Evolutionary conservation across 345 rosid genomes (phyloP).

Genomic region (Bruguiera parviflora): DNA sequence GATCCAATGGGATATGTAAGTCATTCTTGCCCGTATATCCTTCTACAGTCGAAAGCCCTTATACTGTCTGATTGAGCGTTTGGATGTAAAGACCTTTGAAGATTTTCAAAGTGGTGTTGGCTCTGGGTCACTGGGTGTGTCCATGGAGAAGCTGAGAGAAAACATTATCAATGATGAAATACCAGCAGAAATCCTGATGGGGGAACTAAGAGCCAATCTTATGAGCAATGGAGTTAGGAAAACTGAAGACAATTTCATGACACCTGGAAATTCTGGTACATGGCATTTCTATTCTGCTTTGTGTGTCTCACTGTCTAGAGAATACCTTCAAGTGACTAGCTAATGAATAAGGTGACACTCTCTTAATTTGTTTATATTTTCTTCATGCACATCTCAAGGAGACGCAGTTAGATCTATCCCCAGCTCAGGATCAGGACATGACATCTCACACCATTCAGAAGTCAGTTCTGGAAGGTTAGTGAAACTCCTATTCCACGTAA

Average conservation of each 20-base stretch:
- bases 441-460: conserved; percentile 28
- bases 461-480: conserved; percentile 41
- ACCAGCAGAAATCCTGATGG: conserved; percentile 31
- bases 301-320: neutral
- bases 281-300: neutral
- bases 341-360: neutral
- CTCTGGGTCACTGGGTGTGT: conserved; percentile 33
- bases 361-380: neutral
- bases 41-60: conserved; percentile 12
- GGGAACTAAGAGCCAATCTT: conserved; percentile 39
- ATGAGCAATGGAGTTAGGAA: conserved; percentile 22
- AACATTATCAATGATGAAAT: conserved; percentile 20
- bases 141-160: conserved; percentile 48
- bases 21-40: conserved; percentile 3
- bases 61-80: conserved; percentile 26
- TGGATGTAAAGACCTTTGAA: conserved; percentile 46
- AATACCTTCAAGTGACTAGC: conserved; percentile 5
- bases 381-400: conserved; percentile 33
- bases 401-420: conserved; percentile 59
- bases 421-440: conserved; percentile 69
- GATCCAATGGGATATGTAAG: conserved; percentile 50
- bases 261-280: conserved; percentile 65
- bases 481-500: neutral
- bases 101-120: conserved; percentile 45
- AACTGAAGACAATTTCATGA: conserved; percentile 34